Conservation (phyloP, 2,329 filamentous ascomycete species). For the Aspergillus clavatus region DNA sequence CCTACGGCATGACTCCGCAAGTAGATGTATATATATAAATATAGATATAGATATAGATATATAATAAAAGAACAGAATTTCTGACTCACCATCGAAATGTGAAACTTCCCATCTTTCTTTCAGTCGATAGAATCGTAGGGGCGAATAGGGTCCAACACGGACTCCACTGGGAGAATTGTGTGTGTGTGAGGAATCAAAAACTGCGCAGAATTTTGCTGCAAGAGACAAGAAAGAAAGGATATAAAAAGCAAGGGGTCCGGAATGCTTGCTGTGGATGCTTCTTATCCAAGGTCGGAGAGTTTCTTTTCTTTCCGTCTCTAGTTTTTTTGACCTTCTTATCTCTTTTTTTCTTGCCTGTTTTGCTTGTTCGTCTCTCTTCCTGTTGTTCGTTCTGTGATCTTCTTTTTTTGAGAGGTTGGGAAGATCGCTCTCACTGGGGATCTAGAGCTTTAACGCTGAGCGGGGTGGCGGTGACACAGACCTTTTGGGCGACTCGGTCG, state of each 20-base stretch:
- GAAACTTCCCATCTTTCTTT: conserved; percentile 32
- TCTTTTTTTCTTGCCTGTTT: too few relatives aligned
- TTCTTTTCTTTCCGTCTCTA: too few relatives aligned
- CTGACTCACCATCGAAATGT: conserved; percentile 39
- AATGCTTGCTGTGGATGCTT: not conserved
- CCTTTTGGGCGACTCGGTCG: conserved; percentile 1
- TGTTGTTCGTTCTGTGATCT: not conserved
- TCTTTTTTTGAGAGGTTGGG: conserved; percentile 1
- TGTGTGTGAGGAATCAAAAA: too few relatives aligned
- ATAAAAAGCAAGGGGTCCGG: not conserved
- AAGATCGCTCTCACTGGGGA: not conserved
- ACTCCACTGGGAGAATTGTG: not conserved
- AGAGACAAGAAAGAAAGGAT: too few relatives aligned
- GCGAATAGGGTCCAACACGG: not conserved
- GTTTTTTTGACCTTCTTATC: too few relatives aligned
- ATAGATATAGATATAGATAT: too few relatives aligned
- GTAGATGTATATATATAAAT: too few relatives aligned
- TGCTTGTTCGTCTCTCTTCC: too few relatives aligned
- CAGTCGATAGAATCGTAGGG: too few relatives aligned
- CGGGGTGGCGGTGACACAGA: conserved; percentile 7
- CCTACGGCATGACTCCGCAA: too few relatives aligned
- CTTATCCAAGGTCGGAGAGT: not conserved
- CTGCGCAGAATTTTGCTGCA: conserved; percentile 1
- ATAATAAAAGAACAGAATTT: too few relatives aligned
- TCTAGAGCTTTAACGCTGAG: conserved; percentile 1